Percentiles rank a stretch among this genome's conserved stretches.
phyloP scores from a whole-genome alignment of 306 rosid genomes.

The Medicago arabica region DNA sequence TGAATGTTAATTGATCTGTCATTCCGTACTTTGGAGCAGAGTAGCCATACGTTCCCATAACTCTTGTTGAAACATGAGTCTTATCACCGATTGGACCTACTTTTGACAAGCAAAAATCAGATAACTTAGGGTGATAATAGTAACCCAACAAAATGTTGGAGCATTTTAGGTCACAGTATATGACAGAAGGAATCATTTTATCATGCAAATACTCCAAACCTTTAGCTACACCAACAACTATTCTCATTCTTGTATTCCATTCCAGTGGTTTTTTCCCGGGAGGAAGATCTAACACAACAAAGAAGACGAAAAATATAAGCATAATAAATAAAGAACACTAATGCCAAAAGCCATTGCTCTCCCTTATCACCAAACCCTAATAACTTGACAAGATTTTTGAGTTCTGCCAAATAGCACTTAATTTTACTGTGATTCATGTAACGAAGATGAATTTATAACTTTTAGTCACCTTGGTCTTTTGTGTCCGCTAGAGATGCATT shows the following conservation, averaged over 20 bases:
- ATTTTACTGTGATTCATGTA: no score
- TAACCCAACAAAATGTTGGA: conserved; percentile 90
- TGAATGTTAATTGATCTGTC: conserved; percentile 96
- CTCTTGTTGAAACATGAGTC: conserved; percentile 94
- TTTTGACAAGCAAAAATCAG: conserved; percentile 97
- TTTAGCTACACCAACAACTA: conserved; percentile 89
- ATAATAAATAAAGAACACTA: background rate
- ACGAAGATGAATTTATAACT: no score
- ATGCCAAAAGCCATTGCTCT: no score
- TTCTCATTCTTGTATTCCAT: conserved; percentile 93
- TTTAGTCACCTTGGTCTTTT: no score
- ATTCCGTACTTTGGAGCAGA: conserved; percentile 98
- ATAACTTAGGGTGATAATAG: conserved; percentile 74
- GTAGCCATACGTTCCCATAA: conserved; percentile 97
- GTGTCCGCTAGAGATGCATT: no score
- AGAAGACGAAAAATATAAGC: background rate
- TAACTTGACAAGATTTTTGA: no score
- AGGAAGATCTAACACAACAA: conserved; percentile 54
- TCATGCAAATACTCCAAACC: conserved; percentile 96
- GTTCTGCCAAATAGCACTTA: no score
- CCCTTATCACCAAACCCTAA: no score
- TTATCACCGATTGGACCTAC: conserved; percentile 91
- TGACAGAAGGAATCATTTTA: conserved; percentile 83
- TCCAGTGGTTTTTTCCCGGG: conserved; percentile 59
- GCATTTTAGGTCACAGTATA: conserved; percentile 93